These are phyloP conservation scores for Prunus padus DNA, from an alignment of 306 rosid genomes.

Conservation along the genomic window DNA sequence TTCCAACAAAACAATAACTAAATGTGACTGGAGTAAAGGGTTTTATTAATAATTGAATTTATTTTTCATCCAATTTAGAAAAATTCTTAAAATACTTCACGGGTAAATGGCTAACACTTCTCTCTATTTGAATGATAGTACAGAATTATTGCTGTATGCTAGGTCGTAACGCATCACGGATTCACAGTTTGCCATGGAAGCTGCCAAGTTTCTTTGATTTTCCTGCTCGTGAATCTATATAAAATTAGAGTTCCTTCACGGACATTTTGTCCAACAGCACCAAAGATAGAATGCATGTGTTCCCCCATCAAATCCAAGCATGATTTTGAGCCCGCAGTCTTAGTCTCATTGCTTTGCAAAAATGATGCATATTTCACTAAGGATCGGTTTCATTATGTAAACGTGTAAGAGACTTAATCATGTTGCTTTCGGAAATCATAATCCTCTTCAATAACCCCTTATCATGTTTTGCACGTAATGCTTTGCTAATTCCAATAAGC, in stretches of 20 bases:
- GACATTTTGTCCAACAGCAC: background rate
- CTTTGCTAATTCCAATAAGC: background rate
- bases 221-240: slow-evolving; percentile 1
- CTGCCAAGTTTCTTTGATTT: background rate
- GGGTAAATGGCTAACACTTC: background rate
- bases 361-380: background rate
- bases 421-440: background rate
- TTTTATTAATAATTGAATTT: too few species aligned
- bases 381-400: background rate
- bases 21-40: too few species aligned
- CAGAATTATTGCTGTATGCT: background rate
- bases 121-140: background rate
- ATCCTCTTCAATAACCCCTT: background rate
- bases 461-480: slow-evolving; percentile 23
- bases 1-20: too few species aligned
- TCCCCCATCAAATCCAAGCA: background rate
- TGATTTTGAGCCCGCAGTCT: background rate
- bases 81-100: background rate
- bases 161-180: slow-evolving; percentile 3
- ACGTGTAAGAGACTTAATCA: slow-evolving; percentile 10
- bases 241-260: slow-evolving; percentile 1
- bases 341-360: background rate
- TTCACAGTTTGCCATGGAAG: background rate
- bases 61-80: too few species aligned
- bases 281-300: background rate